Percentiles rank a stretch among this genome's conserved stretches.
Conservation (phyloP, 2,329 filamentous ascomycete genomes). For the Hypoxylon sp. region DNA sequence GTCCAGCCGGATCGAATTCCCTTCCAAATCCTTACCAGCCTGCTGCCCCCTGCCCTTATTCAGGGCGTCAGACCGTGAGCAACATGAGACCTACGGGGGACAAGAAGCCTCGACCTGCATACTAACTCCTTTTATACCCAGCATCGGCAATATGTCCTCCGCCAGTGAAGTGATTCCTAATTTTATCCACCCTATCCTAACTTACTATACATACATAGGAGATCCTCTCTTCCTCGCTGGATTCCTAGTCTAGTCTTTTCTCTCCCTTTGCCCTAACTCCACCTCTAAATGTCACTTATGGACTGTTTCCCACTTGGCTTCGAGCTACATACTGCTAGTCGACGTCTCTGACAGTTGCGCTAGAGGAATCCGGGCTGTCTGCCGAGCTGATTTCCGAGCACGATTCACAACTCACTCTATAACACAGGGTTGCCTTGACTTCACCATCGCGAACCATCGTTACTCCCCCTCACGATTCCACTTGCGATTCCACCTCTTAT, state of each 20-base stretch:
- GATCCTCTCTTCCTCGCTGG: constrained; percentile 26
- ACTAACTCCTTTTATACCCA: constrained; percentile 21
- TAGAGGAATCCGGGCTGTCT: constrained; percentile 20
- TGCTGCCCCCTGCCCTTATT: constrained; percentile 26
- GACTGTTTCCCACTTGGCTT: constrained; percentile 20
- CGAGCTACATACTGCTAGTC: constrained; percentile 34
- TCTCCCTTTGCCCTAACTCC: constrained; percentile 30
- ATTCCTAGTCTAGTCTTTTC: constrained; percentile 24
- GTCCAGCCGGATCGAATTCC: constrained; percentile 24
- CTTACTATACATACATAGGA: constrained; percentile 1
- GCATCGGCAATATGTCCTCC: constrained; percentile 14
- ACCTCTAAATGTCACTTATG: constrained; percentile 23
- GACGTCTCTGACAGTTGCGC: constrained; percentile 24
- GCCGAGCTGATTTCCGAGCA: constrained; percentile 21
- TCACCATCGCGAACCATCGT: constrained; percentile 28
- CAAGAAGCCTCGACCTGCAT: constrained; percentile 20
- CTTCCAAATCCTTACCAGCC: constrained; percentile 21
- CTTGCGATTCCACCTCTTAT: constrained; percentile 32
- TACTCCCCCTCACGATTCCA: constrained; percentile 26
- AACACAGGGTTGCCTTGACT: constrained; percentile 46
- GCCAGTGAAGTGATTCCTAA: constrained; percentile 30
- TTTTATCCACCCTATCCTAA: constrained; percentile 20
- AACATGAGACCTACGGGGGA: constrained; percentile 29
- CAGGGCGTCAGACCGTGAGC: constrained; percentile 19
- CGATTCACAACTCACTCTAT: constrained; percentile 17